phyloP scores from a whole-genome alignment of 768 basidiomycete genomes.

The Daedaleopsis nitida region DNA sequence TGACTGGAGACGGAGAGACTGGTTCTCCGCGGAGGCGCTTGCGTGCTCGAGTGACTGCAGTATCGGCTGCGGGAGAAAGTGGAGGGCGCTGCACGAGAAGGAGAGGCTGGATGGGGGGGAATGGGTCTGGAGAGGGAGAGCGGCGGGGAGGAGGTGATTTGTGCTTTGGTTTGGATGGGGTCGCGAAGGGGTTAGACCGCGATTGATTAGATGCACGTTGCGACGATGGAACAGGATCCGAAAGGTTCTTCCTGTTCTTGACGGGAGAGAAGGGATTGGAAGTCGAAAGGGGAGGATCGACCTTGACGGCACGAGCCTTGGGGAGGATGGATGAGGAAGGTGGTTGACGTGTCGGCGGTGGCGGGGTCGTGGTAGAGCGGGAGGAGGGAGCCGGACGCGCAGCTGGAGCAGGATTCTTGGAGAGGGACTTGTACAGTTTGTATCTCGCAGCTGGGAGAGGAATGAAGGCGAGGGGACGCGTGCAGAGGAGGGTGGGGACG shows the following conservation, averaged over 20 bases:
- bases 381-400: slow-evolving; percentile 26
- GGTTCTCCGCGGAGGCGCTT: slow-evolving; percentile 83
- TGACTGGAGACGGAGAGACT: slow-evolving; percentile 80
- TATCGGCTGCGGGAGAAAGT: slow-evolving; percentile 27
- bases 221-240: slow-evolving; percentile 13
- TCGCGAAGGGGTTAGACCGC: slow-evolving; percentile 47
- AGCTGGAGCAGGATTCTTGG: slow-evolving; percentile 42
- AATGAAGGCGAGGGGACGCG: slow-evolving; percentile 17
- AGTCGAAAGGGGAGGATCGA: slow-evolving; percentile 52
- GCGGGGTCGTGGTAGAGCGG: slow-evolving; percentile 37
- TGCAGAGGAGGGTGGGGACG: slow-evolving; percentile 27
- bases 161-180: slow-evolving; percentile 38
- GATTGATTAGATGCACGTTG: slow-evolving; percentile 25
- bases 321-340: slow-evolving; percentile 44
- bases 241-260: slow-evolving; percentile 59
- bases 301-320: slow-evolving; percentile 52
- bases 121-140: slow-evolving; percentile 43
- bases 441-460: slow-evolving; percentile 69
- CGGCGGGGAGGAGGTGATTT: slow-evolving; percentile 25
- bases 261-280: slow-evolving; percentile 82
- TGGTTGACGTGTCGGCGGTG: slow-evolving; percentile 31
- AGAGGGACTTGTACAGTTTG: slow-evolving; percentile 77
- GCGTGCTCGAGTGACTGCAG: slow-evolving; percentile 66
- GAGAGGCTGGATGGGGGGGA: slow-evolving; percentile 36
- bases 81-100: slow-evolving; percentile 18